A percentile compares a stretch with the other conserved stretches of the same genome.
Evolutionary conservation across 352 stramenopile species (phyloP).

Genomic region (Pythium rishiriense): DNA sequence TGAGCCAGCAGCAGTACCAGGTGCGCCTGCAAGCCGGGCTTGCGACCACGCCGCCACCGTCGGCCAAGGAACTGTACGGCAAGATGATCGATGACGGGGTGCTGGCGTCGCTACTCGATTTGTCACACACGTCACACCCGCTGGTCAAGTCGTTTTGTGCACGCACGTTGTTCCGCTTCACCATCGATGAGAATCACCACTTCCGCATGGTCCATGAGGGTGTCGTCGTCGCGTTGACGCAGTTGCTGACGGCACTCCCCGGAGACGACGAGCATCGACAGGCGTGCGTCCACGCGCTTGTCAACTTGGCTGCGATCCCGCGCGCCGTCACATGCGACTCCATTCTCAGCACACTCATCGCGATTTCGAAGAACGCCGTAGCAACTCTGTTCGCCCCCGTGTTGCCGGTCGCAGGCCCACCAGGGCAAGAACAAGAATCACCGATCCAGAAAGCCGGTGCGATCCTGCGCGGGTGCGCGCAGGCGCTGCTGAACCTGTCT

Average conservation of each 20-base stretch:
- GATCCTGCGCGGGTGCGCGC: conserved; percentile 37
- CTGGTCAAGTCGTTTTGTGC: conserved; percentile 74
- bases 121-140: conserved; percentile 60
- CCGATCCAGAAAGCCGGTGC: not conserved
- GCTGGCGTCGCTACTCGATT: conserved; percentile 55
- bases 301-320: conserved; percentile 69
- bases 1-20: not conserved
- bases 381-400: conserved; percentile 27
- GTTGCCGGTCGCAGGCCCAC: not conserved
- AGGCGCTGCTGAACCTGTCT: conserved; percentile 76
- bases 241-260: conserved; percentile 55
- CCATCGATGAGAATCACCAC: conserved; percentile 70
- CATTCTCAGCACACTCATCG: conserved; percentile 52
- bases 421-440: not conserved
- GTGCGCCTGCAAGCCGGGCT: not conserved
- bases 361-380: conserved; percentile 37
- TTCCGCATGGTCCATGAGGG: conserved; percentile 82
- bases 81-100: conserved; percentile 80
- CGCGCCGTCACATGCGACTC: conserved; percentile 76
- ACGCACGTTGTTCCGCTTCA: conserved; percentile 68
- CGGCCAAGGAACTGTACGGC: conserved; percentile 49
- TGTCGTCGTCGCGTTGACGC: conserved; percentile 57
- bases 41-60: conserved; percentile 23
- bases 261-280: conserved; percentile 56
- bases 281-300: conserved; percentile 63